Conservation (phyloP, 2,329 filamentous ascomycete species). For the Botrytis tulipae region DNA sequence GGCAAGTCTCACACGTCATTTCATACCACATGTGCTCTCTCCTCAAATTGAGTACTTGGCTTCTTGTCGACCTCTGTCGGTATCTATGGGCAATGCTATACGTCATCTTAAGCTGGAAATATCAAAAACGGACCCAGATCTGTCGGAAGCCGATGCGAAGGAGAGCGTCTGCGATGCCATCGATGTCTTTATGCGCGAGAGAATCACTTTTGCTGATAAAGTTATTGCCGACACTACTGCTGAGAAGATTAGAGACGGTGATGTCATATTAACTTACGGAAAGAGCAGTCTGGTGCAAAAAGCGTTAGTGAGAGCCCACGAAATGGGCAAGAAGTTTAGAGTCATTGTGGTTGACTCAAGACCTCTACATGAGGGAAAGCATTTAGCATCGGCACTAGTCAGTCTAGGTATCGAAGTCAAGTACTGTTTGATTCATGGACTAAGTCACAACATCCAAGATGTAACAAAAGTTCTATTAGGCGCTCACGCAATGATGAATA, state of each 20-base stretch:
- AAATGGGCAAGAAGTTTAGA: slow-evolving; percentile 70
- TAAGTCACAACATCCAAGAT: slow-evolving; percentile 70
- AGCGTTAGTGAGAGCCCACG: slow-evolving; percentile 70
- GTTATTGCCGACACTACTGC: slow-evolving; percentile 78
- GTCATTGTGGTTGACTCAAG: slow-evolving; percentile 82
- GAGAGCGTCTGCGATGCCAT: slow-evolving; percentile 74
- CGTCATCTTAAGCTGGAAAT: slow-evolving; percentile 92
- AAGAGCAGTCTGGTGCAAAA: slow-evolving; percentile 84
- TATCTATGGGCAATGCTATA: slow-evolving; percentile 96
- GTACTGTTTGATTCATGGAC: slow-evolving; percentile 77
- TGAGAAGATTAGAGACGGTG: slow-evolving; percentile 72
- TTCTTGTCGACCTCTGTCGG: slow-evolving; percentile 91
- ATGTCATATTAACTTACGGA: slow-evolving; percentile 83
- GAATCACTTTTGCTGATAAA: slow-evolving; percentile 81
- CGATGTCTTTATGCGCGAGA: slow-evolving; percentile 86
- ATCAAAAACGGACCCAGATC: slow-evolving; percentile 82
- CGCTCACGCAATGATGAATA: slow-evolving; percentile 92
- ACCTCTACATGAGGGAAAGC: slow-evolving; percentile 67
- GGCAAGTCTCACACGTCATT: slow-evolving; percentile 82
- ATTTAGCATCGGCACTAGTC: slow-evolving; percentile 68
- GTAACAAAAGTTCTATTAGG: slow-evolving; percentile 69
- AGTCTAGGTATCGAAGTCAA: slow-evolving; percentile 69
- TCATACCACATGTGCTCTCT: slow-evolving; percentile 86
- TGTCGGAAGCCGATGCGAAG: slow-evolving; percentile 80
- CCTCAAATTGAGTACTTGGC: slow-evolving; percentile 94